Percentiles rank a stretch among this genome's conserved stretches.
Evolutionary conservation across 2,329 filamentous ascomycete genomes (phyloP).

Genomic region (Diplodia corticola): DNA sequence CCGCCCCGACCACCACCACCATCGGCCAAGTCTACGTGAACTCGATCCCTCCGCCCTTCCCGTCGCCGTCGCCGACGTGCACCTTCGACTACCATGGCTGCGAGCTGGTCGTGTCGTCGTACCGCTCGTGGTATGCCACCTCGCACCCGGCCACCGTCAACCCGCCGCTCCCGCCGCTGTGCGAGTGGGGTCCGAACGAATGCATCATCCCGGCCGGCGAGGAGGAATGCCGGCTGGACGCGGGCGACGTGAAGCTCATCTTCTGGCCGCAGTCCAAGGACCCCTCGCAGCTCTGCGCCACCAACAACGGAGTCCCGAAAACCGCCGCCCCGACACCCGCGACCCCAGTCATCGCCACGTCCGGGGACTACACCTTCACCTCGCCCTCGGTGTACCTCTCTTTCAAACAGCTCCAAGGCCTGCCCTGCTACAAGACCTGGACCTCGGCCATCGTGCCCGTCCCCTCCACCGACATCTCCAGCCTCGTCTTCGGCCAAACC

Average conservation of each 20-base stretch:
- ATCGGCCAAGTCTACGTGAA: not conserved
- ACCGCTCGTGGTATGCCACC: not conserved
- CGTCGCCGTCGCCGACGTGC: constrained; percentile 13
- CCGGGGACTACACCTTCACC: constrained; percentile 2
- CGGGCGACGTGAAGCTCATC: constrained; percentile 16
- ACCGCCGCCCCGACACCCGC: not conserved
- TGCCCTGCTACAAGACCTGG: constrained; percentile 10
- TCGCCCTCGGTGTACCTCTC: constrained; percentile 17
- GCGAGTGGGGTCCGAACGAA: not conserved
- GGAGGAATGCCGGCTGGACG: constrained; percentile 3
- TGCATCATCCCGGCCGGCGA: constrained; percentile 6
- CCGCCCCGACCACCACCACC: not conserved
- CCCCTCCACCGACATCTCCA: not conserved
- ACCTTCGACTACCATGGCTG: constrained; percentile 20
- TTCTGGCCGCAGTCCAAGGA: constrained; percentile 21
- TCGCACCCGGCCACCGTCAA: not conserved
- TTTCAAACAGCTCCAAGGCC: not conserved
- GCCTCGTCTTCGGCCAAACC: constrained; percentile 2
- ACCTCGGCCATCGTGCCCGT: not conserved
- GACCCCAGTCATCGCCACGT: not conserved
- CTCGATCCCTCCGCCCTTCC: not conserved
- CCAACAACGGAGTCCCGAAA: not conserved
- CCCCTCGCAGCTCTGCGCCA: not conserved
- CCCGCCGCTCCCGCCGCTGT: constrained; percentile 2
- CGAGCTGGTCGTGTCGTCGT: constrained; percentile 4